Evolutionary conservation across 257 asterid genomes (phyloP), one percentile per base, ranked within the genome.

Genomic region (Petunia axillaris): DNA sequence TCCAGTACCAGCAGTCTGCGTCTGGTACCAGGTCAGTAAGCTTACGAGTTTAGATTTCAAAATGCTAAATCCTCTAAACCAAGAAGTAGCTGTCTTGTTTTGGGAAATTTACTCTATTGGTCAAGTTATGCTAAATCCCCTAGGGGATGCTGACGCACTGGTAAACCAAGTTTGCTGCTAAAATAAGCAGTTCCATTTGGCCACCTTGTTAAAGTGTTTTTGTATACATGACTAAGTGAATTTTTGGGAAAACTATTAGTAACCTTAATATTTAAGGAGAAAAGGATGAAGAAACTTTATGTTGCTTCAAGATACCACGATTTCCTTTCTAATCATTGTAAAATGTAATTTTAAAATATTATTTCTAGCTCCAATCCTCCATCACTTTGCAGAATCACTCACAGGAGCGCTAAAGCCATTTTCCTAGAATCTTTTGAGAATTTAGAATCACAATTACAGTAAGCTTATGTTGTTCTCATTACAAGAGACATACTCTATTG

Each of bases 331-430:
- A 46, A 10, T 48, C 5, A 48, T 48, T 71, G 40, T 71, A 71
- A 50, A 50, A 50, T 50, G 36, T 50, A 25, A 71, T 10, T 11
- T 71, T 25, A 71, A 48, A 35, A 11, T 71, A 77, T 58, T 64
- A 55, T 60, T 58, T 67, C 44, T 48, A 57, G 87, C 98, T 79
- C 98, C 98, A 14, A 93, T 95, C 76, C 97, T 95, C 80, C 98
- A 95, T 83, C 98, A 95, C 88, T 94, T 94, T 85, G 92, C 97
- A 52, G 98, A 95, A 85, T 95, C 98, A 58, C 97, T 95, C 48
- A 71, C 94, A 1, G 98, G 98, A 81, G 92, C 97, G 25, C 25
- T 25, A 25, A 25, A 25, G 25, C 25, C 25, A 25, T 25, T 25
- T 25, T 25, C 25, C 25, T 25, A 25, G 25, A 25, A 25, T 25